A percentile compares a stretch with the other conserved stretches of the same genome.
Conservation (phyloP, 1,284 basidiomycete species). For the Coriolopsis trogii region DNA sequence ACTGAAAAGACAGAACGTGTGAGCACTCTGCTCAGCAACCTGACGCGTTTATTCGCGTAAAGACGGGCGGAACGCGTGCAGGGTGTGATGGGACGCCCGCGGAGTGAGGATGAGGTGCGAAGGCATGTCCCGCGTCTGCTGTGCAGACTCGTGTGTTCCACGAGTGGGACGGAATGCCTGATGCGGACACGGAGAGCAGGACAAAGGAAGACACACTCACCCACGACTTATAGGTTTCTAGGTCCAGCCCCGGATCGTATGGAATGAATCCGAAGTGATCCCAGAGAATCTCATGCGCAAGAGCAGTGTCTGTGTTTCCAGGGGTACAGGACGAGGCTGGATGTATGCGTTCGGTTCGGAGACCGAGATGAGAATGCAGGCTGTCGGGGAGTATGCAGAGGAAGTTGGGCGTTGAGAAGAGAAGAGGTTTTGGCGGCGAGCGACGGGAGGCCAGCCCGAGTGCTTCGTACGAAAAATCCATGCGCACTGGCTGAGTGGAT, state of each 20-base stretch:
- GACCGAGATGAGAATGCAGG: not conserved
- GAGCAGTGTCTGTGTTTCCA: constrained; percentile 5
- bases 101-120: constrained; percentile 2
- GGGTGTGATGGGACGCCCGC: constrained; percentile 14
- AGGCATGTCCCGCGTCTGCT: constrained; percentile 13
- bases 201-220: constrained; percentile 11
- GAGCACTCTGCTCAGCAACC: constrained; percentile 2
- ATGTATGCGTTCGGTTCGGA: constrained; percentile 2
- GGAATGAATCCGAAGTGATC: constrained; percentile 25
- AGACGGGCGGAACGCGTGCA: constrained; percentile 20
- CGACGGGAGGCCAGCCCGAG: not conserved
- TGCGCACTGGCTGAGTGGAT: constrained; percentile 1
- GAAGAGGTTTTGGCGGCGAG: not conserved
- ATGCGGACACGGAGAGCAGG: constrained; percentile 10
- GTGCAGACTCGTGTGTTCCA: constrained; percentile 21
- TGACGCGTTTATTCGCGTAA: constrained; percentile 20
- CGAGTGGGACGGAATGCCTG: constrained; percentile 17
- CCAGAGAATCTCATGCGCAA: constrained; percentile 20
- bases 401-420: not conserved
- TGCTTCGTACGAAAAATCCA: not conserved
- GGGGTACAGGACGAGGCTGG: not conserved
- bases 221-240: constrained; percentile 14
- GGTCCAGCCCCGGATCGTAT: constrained; percentile 18
- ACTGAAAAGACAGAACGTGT: constrained; percentile 19
- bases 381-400: not conserved